Evolutionary conservation across 139 green algal species (phyloP).

Genomic region (Penium margaritaceum): DNA sequence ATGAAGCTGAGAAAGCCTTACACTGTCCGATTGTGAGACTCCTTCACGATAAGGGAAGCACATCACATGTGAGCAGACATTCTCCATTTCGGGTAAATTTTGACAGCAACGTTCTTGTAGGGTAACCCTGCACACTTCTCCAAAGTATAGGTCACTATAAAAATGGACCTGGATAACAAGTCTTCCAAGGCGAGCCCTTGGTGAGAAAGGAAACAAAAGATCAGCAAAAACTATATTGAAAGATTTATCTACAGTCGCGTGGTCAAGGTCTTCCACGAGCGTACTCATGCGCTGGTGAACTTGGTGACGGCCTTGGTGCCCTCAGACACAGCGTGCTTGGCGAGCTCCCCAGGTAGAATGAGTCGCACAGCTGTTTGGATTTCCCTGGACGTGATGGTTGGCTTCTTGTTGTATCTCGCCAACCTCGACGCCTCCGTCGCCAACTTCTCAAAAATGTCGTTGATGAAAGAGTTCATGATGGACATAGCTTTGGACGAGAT

Average conservation of each 20-base stretch:
- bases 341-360: constrained; percentile 71
- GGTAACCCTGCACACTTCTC: too few species aligned
- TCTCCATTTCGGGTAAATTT: too few species aligned
- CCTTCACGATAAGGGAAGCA: too few species aligned
- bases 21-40: too few species aligned
- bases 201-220: too few species aligned
- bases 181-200: too few species aligned
- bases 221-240: neutral
- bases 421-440: constrained; percentile 67
- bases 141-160: too few species aligned
- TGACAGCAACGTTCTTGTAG: too few species aligned
- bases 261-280: too few species aligned
- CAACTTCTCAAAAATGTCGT: constrained; percentile 87
- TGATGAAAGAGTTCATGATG: constrained; percentile 92
- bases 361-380: constrained; percentile 74
- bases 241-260: constrained; percentile 11
- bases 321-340: constrained; percentile 79
- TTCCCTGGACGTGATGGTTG: constrained; percentile 66
- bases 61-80: too few species aligned
- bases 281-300: constrained; percentile 45
- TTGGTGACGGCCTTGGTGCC: constrained; percentile 75
- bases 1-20: too few species aligned
- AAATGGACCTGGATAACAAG: too few species aligned
- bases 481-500: constrained; percentile 73
- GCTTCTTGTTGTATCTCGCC: constrained; percentile 75